Conservation (phyloP, 176 grass and related monocot species). For the Hsuehochloa calcarea region DNA sequence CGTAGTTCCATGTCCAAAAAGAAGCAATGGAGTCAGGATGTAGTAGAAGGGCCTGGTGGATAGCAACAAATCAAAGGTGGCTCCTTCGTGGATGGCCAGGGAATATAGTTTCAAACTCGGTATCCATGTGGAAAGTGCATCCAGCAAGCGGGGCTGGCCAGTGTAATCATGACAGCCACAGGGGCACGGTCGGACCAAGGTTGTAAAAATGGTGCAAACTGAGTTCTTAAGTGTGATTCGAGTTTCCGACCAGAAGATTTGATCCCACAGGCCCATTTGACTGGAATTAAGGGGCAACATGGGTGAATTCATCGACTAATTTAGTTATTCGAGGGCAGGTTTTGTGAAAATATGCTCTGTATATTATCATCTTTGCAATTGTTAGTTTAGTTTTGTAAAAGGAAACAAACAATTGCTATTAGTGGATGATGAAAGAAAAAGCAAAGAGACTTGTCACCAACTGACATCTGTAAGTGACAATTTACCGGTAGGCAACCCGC, state of each 20-base stretch:
- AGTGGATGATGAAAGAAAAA: constrained; percentile 14
- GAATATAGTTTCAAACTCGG: constrained; percentile 23
- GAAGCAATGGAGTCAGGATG: constrained; percentile 44
- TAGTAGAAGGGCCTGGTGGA: constrained; percentile 67
- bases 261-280: constrained; percentile 14
- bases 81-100: constrained; percentile 4
- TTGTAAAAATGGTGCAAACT: constrained; percentile 26
- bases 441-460: background rate
- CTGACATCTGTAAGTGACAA: constrained; percentile 27
- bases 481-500: background rate
- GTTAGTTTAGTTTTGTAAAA: constrained; percentile 17
- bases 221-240: constrained; percentile 41
- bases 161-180: constrained; percentile 31
- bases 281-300: background rate
- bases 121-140: constrained; percentile 7
- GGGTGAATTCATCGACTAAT: constrained; percentile 42
- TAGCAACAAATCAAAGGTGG: constrained; percentile 38
- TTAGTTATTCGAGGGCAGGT: constrained; percentile 32
- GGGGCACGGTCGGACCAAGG: constrained; percentile 20
- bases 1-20: constrained; percentile 69
- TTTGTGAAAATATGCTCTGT: constrained; percentile 39
- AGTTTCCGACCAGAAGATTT: constrained; percentile 37
- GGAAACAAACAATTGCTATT: constrained; percentile 22
- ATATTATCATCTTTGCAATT: constrained; percentile 13
- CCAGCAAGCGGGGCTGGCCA: constrained; percentile 38